Conservation (phyloP, 192 early-diverging fungal species). For the Phlyctochytrium arcticum region DNA sequence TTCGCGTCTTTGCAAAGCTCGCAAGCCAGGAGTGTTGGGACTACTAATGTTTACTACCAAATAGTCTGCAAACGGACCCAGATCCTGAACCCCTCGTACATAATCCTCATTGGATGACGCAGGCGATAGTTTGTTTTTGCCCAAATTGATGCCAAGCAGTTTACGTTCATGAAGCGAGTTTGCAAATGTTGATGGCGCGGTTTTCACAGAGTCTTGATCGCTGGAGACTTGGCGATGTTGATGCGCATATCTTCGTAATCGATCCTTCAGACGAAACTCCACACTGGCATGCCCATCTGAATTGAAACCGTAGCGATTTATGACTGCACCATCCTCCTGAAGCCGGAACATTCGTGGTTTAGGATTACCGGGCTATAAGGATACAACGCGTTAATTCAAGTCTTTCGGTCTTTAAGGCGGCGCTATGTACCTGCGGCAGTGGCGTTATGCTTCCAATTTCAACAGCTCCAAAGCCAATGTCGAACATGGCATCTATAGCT, state of each 20-base stretch:
- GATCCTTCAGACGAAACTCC: constrained; percentile 59
- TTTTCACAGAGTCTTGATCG: background rate
- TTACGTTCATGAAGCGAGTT: constrained; percentile 54
- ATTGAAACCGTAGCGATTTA: constrained; percentile 91
- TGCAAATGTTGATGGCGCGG: background rate
- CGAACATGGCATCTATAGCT: constrained; percentile 78
- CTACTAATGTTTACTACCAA: constrained; percentile 85
- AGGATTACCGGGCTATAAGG: constrained; percentile 71
- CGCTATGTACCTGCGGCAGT: constrained; percentile 59
- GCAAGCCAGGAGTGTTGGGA: constrained; percentile 83
- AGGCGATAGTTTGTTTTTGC: constrained; percentile 78
- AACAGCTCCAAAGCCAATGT: constrained; percentile 83
- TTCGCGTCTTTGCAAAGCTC: constrained; percentile 64
- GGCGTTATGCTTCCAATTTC: constrained; percentile 90
- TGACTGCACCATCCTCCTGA: constrained; percentile 64
- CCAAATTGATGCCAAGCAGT: constrained; percentile 81
- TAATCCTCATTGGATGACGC: constrained; percentile 73
- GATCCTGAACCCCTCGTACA: constrained; percentile 64
- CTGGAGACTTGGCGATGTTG: constrained; percentile 1
- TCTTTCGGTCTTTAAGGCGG: background rate
- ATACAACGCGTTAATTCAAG: constrained; percentile 2
- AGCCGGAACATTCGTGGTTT: constrained; percentile 82
- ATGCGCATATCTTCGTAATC: constrained; percentile 53
- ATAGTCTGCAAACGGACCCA: constrained; percentile 83
- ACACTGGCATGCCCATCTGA: constrained; percentile 69